Base-by-base conservation (phyloP, 495 filamentous ascomycete genomes). In the Podospora sp. region DNA sequence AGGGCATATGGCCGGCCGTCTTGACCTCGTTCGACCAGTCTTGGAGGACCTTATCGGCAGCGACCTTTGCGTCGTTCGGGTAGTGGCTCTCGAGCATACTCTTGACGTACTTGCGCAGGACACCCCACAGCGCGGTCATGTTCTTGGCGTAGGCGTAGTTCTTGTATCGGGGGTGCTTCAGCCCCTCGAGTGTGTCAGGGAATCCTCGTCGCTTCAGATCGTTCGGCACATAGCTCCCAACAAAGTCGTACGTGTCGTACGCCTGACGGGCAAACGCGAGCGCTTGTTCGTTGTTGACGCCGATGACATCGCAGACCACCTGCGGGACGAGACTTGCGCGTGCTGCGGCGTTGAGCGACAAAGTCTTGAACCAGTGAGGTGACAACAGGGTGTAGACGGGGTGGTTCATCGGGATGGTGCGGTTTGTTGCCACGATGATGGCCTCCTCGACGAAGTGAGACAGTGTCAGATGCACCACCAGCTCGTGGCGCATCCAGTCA, bases 331-430 rank as follows among this genome's bases (percentile, higher is more conserved):
- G 73, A 20, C 72, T 76, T 11, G 72, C 68, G n/a, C 83, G 78
- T 0, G 81, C 83, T 4, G 82, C 81, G 6, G 77, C 80, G 65
- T 85, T 85, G 56, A 84, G 72, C 1, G 82, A 76, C 6, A 85
- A 77, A 0, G 83, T 85, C 53, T 80, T 81, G 68, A 75, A 77
- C 83, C 83, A 85, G 60, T 85, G 83, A 0, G 83, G 83, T 0
- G 69, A 74, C 11, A 85, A 67, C 0, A 84, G 68, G 18, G 72
- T 65, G 68, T 76, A 80, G 2, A 84, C 71, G 6, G 74, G 65
- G 67, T 85, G 83, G 24, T 78, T 65, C 60, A 73, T 70, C 0
- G 76, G 72, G 8, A 85, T 65, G 14, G 71, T 65, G 18, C 80
- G 80, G 66, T 83, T 78, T 1, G 80, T 72, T 3, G 78, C 78